Evolutionary conservation across 2,329 filamentous ascomycete species (phyloP), one percentile per base, ranked within the genome.

Genomic region (Biscogniauxia marginata): DNA sequence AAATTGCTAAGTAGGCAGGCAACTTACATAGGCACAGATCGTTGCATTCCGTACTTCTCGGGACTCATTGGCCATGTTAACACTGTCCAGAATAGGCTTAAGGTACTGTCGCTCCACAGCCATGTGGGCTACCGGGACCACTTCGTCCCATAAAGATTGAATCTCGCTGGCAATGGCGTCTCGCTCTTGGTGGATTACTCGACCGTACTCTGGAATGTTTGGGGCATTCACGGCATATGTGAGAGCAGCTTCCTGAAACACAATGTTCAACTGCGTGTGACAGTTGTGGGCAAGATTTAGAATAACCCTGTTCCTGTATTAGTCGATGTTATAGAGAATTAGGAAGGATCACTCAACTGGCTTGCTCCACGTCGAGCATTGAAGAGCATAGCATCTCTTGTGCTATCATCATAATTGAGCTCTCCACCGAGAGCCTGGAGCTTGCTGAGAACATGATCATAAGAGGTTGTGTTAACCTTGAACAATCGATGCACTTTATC

Each of bases 121-220:
- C 70, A 72, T 72, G 53, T 72, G 68, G 1, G 70, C 68, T 7
- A 72, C 69, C 6, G 70, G 70, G 20, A 70, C 65, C 34, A 71
- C 67, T 56, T 72, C 70, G 39, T 72, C 70, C 70, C 68, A 71
- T 1, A 72, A 60, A 22, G 67, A 70, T 21, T 68, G 64, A 43
- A 71, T 70, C 25, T 72, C 70, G 9, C 63, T 62, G 16, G 63
- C 34, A 9, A 71, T 59, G 2, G 63, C 66, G 6, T 52, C 43
- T 20, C 63, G 58, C 50, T 69, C 67, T 5, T 65, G 58, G 11
- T 62, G 53, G 2, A 63, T 49, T 3, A 58, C 60, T 30, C 46
- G 54, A 19, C 49, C 46, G 46, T 59, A 39, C 1, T 50, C 47
- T 13, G 55, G 24, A 18, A 19, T 13, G 7, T 21, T 48, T 11